phyloP scores from a whole-genome alignment of 768 basidiomycete genomes.

The Boletus speciosus region DNA sequence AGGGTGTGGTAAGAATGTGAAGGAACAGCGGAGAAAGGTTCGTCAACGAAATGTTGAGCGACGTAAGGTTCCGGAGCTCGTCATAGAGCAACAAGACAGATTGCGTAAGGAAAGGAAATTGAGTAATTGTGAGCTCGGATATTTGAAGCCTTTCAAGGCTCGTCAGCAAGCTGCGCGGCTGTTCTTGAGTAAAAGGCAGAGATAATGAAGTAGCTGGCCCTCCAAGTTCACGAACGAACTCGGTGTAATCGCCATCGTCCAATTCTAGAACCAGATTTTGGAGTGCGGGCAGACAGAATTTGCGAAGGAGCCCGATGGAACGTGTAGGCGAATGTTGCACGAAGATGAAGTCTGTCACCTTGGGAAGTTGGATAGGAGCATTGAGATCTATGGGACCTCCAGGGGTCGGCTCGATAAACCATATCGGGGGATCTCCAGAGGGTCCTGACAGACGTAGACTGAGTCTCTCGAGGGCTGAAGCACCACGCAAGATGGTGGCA shows the following conservation, averaged over 20 bases:
- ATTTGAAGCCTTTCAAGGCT: conserved; percentile 53
- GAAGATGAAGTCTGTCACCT: conserved; percentile 38
- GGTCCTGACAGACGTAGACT: conserved; percentile 59
- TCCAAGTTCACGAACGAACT: conserved; percentile 43
- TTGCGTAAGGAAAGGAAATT: conserved; percentile 39
- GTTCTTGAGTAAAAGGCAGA: conserved; percentile 36
- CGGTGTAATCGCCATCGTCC: conserved; percentile 50
- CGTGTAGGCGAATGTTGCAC: conserved; percentile 53
- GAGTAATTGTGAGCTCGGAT: conserved; percentile 47
- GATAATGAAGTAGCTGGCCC: conserved; percentile 21
- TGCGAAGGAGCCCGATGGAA: conserved; percentile 19
- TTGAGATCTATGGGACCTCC: conserved; percentile 26
- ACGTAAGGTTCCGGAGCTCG: conserved; percentile 46
- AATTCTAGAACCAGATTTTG: conserved; percentile 48
- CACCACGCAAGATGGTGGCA: conserved; percentile 45
- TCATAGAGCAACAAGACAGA: conserved; percentile 33
- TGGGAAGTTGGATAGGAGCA: conserved; percentile 27
- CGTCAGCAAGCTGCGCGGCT: conserved; percentile 37
- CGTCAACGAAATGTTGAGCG: conserved; percentile 39
- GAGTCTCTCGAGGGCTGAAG: conserved; percentile 53
- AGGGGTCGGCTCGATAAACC: conserved; percentile 25
- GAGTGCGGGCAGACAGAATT: conserved; percentile 35
- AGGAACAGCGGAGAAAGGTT: conserved; percentile 31
- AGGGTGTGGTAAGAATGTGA: conserved; percentile 9
- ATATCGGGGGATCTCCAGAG: conserved; percentile 33